Conservation (phyloP, 768 basidiomycete species). For the Naematelia encephala region DNA sequence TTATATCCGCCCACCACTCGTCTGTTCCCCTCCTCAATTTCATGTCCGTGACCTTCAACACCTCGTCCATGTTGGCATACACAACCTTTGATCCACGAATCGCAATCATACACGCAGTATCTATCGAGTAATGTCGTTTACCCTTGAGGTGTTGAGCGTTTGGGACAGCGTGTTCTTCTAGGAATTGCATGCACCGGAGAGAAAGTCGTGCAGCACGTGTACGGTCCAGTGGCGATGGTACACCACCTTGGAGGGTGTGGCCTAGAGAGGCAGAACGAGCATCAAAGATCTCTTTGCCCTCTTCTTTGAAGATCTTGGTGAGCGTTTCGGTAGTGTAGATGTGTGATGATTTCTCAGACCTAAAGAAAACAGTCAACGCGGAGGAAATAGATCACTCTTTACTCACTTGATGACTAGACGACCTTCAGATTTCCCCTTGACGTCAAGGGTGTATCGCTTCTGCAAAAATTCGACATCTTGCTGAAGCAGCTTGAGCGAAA, state of each 20-base stretch:
- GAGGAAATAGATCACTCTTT: neutral
- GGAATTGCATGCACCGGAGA: slow-evolving; percentile 88
- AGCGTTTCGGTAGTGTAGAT: slow-evolving; percentile 90
- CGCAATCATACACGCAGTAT: slow-evolving; percentile 76
- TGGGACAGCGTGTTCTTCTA: slow-evolving; percentile 72
- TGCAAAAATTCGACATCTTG: slow-evolving; percentile 85
- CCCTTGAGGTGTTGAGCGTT: slow-evolving; percentile 59
- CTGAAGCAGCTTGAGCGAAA: slow-evolving; percentile 73
- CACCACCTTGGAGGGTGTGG: slow-evolving; percentile 93
- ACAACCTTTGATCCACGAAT: slow-evolving; percentile 76
- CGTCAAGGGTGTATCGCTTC: slow-evolving; percentile 77
- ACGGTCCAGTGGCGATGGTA: slow-evolving; percentile 92
- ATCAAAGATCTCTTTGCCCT: slow-evolving; percentile 88
- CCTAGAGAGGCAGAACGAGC: slow-evolving; percentile 92
- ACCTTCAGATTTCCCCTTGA: slow-evolving; percentile 85
- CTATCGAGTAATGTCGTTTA: slow-evolving; percentile 23
- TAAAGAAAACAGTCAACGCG: slow-evolving; percentile 42
- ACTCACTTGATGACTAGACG: slow-evolving; percentile 84
- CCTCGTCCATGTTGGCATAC: slow-evolving; percentile 80
- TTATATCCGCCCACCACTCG: slow-evolving; percentile 72
- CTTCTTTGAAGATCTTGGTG: slow-evolving; percentile 90
- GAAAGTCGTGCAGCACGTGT: slow-evolving; percentile 84
- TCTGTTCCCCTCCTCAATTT: slow-evolving; percentile 74
- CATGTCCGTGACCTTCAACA: slow-evolving; percentile 86
- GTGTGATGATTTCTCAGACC: slow-evolving; percentile 78